Base-by-base conservation (phyloP, 176 grass and related monocot species). In the Avena sativa region DNA sequence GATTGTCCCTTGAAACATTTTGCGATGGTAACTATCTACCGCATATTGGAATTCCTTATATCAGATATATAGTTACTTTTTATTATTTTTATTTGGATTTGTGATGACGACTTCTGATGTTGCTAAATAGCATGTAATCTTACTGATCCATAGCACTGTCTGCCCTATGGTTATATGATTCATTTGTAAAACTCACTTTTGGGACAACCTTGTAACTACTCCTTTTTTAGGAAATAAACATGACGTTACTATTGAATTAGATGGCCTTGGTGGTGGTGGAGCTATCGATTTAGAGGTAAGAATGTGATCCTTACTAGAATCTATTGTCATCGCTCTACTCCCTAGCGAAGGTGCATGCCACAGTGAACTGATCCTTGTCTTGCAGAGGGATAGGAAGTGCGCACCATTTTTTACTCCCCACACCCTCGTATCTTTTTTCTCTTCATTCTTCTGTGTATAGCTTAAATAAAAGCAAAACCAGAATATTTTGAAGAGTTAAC, bases 241-340 rank as follows among this genome's bases (percentile, higher is more conserved):
- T 89, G 91, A 91, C 47, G 30, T 95, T 67, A 78, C 77, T 69
- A 84, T 95, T 46, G 86, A 94, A 84, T 65, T 98, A 38, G 93
- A 92, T 63, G 96, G 93, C 78, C 89, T 89, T 80, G 82, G 91
- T 92, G 91, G 86, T 85, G 90, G 93, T 86, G 93, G 91, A 76
- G 91, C 76, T 86, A 92, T 98, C 65, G 90, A 95, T 74, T 88
- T 98, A 61, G 96, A 98, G 92, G 96, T 92, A 86, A 87, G 66
- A 70, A 72, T 44, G 47, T 49, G 84, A 77, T 36, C 15, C 43
- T 76, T 63, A 8, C 55, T 52, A 30, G 23, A 76, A 53, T 28
- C 7, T 14, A n/a, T 75, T 9, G 72, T 28, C 15, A 25, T 13
- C 1, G 0, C 3, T 23, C 13, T 56, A 71, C 13, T 83, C 56